Base-by-base conservation (phyloP, 2,329 filamentous ascomycete genomes). In the Ophioceras dolichostomum region DNA sequence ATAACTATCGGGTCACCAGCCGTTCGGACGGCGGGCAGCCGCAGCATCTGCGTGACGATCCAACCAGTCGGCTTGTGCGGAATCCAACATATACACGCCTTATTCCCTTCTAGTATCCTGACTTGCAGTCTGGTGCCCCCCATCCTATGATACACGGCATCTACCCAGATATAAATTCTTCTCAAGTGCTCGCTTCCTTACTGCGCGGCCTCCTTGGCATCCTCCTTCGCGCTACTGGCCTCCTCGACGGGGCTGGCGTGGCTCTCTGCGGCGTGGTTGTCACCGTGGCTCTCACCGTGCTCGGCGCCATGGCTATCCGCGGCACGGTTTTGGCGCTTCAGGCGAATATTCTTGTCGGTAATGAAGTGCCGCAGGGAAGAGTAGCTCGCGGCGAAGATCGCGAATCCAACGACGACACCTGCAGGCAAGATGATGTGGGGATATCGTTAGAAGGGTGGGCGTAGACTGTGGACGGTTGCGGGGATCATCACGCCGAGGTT, bases 341-440 rank as follows among this genome's bases (percentile, higher is more conserved):
- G 77, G 58, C 91, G 86, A 53, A 98, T 82, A 53, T 83, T 93
- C 75, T 89, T 89, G 72, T 98, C 91, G 51, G 80, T 77, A 45
- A 76, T 59, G 57, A 98, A 76, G 69, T 96, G 95, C 59, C 80
- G 79, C 57, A 62, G 57, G 64, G 82, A 68, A 41, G 88, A 91
- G 74, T 94, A 96, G 58, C 68, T 60, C 52, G 83, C 91, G 50
- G 86, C 86, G 56, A 69, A 62, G 48, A 96, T 59, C 55, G 88
- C 85, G 59, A 88, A 89, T 67, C 69, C 76, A 55, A 96, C 79
- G 63, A 96, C 91, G 50, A 91, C 66, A 61, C 83, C 87, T 91
- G 48, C 44, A 43, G 32, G 39, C 33, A n/a, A n/a, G n/a, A n/a
- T n/a, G n/a, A n/a, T n/a, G n/a, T n/a, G n/a, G n/a, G n/a, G n/a